Conservation (phyloP, 73 alveolate species). For the Symbiodinium natans region DNA sequence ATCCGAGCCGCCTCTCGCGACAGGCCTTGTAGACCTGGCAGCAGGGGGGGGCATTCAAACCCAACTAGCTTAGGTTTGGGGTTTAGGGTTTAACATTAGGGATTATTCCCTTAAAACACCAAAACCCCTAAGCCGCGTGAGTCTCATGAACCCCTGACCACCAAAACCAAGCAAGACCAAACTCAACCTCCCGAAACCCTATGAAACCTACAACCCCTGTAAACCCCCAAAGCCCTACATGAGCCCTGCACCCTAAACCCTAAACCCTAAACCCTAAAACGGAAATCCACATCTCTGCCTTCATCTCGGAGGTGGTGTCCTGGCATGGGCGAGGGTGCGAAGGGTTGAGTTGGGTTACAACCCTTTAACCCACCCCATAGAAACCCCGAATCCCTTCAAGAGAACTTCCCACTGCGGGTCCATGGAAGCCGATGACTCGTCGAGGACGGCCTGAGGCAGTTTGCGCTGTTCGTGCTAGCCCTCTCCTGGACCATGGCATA, state of each 20-base stretch:
- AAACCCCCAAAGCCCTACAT: neutral
- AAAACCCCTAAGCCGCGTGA: too few species aligned
- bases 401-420: neutral
- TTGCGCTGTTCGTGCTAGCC: too few species aligned
- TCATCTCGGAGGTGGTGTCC: conserved; percentile 87
- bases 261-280: neutral
- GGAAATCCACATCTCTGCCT: neutral
- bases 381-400: neutral
- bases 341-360: neutral
- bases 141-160: too few species aligned
- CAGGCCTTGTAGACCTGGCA: conserved; percentile 60
- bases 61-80: too few species aligned
- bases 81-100: too few species aligned
- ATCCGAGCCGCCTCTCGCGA: conserved; percentile 66
- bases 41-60: too few species aligned
- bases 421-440: conserved; percentile 82
- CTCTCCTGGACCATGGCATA: too few species aligned
- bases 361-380: neutral
- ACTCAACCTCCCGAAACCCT: neutral
- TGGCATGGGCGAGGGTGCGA: neutral
- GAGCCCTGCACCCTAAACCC: neutral
- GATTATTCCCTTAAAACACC: too few species aligned
- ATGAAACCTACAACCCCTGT: too few species aligned
- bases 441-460: conserved; percentile 52
- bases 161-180: too few species aligned